These are phyloP conservation scores for Yamadazyma blattariae DNA, from an alignment of 1,139 yeast species.

Conservation along the genomic window DNA sequence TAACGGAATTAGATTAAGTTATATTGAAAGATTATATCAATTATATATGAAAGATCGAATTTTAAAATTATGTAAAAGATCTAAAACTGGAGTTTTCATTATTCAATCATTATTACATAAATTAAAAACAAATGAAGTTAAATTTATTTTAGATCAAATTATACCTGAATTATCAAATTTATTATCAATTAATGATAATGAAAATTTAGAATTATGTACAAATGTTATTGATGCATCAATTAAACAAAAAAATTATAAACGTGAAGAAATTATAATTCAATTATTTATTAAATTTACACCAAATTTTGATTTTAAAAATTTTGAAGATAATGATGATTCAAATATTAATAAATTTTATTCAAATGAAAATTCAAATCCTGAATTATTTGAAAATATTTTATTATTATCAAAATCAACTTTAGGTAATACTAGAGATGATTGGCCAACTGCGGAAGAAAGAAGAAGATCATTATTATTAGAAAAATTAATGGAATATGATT, in stretches of 20 bases:
- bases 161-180: conserved; percentile 65
- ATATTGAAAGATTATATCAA: conserved; percentile 66
- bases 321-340: conserved; percentile 24
- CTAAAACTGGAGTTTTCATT: conserved; percentile 81
- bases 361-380: conserved; percentile 23
- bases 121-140: conserved; percentile 57
- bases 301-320: conserved; percentile 31
- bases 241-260: conserved; percentile 54
- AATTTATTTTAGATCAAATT: conserved; percentile 63
- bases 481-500: conserved; percentile 65
- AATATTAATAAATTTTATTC: too few relatives aligned
- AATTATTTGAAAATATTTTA: conserved; percentile 61
- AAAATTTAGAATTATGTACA: conserved; percentile 69
- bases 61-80: conserved; percentile 70
- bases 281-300: conserved; percentile 61
- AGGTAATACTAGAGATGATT: conserved; percentile 79
- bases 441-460: conserved; percentile 92
- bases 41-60: conserved; percentile 74
- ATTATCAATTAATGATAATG: conserved; percentile 47
- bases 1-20: conserved; percentile 62
- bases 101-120: conserved; percentile 65
- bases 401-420: conserved; percentile 67
- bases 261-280: conserved; percentile 62
- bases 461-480: conserved; percentile 75
- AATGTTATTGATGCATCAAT: conserved; percentile 68